Percentiles rank a stretch among this genome's conserved stretches.
phyloP scores from a whole-genome alignment of 2,329 filamentous ascomycete genomes.

The Fusarium fujikuroi region DNA sequence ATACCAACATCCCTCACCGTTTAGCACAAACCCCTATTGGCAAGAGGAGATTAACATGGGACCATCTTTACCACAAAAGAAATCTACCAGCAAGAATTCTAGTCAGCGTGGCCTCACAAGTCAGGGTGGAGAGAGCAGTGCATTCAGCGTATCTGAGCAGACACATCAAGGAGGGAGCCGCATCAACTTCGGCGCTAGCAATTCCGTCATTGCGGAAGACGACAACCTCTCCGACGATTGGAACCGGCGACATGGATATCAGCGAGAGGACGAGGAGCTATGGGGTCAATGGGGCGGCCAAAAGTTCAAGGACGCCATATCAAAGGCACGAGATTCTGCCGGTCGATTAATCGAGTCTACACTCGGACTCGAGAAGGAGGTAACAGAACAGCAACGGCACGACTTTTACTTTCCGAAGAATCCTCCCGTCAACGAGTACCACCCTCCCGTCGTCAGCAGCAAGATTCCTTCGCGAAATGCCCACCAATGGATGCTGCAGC shows the following conservation, averaged over 20 bases:
- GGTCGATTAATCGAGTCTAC: slow-evolving; percentile 64
- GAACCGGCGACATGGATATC: slow-evolving; percentile 79
- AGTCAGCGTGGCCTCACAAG: slow-evolving; percentile 71
- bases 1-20: slow-evolving; percentile 84
- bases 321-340: slow-evolving; percentile 67
- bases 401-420: slow-evolving; percentile 72
- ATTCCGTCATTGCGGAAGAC: slow-evolving; percentile 52
- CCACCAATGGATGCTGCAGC: slow-evolving; percentile 91
- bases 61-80: slow-evolving; percentile 73
- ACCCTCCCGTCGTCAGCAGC: slow-evolving; percentile 85
- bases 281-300: slow-evolving; percentile 76
- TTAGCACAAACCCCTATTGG: slow-evolving; percentile 91
- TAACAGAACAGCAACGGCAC: slow-evolving; percentile 64
- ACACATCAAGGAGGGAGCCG: slow-evolving; percentile 53
- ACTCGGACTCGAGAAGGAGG: slow-evolving; percentile 62
- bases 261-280: slow-evolving; percentile 87
- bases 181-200: slow-evolving; percentile 47
- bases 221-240: slow-evolving; percentile 62
- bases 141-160: slow-evolving; percentile 51
- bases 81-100: slow-evolving; percentile 66
- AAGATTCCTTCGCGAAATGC: slow-evolving; percentile 75
- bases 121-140: slow-evolving; percentile 65
- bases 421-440: slow-evolving; percentile 85
- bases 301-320: slow-evolving; percentile 67
- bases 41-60: slow-evolving; percentile 85